Evolutionary conservation across 164 flowering plant genomes (phyloP).

Genomic region (Magnolia officinalis): DNA sequence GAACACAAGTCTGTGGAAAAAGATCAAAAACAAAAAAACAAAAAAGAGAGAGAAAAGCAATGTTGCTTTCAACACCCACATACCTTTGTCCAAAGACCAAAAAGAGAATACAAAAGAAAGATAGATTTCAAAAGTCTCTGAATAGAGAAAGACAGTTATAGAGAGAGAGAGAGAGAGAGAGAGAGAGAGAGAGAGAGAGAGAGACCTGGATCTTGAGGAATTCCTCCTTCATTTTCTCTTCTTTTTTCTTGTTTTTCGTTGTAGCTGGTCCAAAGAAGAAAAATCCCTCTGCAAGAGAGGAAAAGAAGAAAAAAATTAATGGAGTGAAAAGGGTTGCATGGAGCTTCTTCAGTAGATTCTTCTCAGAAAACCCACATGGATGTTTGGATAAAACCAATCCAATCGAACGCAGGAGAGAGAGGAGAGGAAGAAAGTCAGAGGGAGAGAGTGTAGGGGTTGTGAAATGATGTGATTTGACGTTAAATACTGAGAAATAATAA

Average conservation of each 20-base stretch:
- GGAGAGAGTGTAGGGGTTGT: conserved; percentile 11
- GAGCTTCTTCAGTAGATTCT: conserved; percentile 12
- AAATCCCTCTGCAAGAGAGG: conserved; percentile 15
- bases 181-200: conserved; percentile 22
- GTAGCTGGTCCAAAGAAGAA: conserved; percentile 15
- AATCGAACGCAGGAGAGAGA: background rate
- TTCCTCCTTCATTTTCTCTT: conserved; percentile 60
- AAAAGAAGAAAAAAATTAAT: background rate
- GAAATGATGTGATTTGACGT: conserved; percentile 57
- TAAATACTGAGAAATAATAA: conserved; percentile 31
- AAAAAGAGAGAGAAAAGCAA: conserved; percentile 16
- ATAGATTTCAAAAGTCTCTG: background rate
- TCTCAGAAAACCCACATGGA: conserved; percentile 29
- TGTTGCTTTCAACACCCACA: conserved; percentile 5
- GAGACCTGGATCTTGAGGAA: conserved; percentile 79
- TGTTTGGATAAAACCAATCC: background rate
- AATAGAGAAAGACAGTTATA: background rate
- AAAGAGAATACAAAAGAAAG: background rate
- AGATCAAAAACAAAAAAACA: background rate
- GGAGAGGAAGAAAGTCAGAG: conserved; percentile 1
- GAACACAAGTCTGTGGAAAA: conserved; percentile 46
- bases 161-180: conserved; percentile 18
- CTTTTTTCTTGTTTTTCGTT: conserved; percentile 20
- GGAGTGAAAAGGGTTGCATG: conserved; percentile 17
- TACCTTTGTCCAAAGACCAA: background rate